phyloP scores from a whole-genome alignment of 306 rosid species.

The Prosopis cineraria region DNA sequence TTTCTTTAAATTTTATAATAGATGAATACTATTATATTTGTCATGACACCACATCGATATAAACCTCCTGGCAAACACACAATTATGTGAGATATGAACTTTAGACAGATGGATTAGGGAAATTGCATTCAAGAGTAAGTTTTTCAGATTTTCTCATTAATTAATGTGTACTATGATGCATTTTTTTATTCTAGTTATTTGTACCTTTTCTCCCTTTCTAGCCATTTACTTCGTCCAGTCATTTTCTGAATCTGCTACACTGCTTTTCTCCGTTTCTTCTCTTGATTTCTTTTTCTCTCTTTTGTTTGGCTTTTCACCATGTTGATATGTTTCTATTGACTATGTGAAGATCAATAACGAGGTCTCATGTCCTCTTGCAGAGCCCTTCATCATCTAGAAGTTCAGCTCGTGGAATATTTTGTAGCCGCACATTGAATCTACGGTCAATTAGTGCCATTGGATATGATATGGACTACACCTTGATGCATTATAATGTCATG shows the following conservation, averaged over 20 bases:
- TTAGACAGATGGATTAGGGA: slow-evolving; percentile 2
- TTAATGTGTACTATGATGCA: neutral
- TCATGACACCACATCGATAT: slow-evolving; percentile 7
- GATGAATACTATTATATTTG: neutral
- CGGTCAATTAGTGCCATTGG: slow-evolving; percentile 97
- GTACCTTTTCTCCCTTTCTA: neutral
- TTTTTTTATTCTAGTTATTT: neutral
- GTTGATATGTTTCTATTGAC: slow-evolving; percentile 20
- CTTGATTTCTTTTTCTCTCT: neutral
- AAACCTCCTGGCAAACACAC: slow-evolving; percentile 10
- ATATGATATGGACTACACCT: slow-evolving; percentile 97
- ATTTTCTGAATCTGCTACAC: slow-evolving; percentile 6
- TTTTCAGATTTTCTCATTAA: neutral
- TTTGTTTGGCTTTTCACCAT: slow-evolving; percentile 19
- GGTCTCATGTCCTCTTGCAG: slow-evolving; percentile 49
- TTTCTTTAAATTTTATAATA: neutral
- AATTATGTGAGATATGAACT: neutral
- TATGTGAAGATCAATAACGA: slow-evolving; percentile 23
- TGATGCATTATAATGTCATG: slow-evolving; percentile 93
- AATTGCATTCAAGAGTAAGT: neutral
- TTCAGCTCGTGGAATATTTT: slow-evolving; percentile 88
- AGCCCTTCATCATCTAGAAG: slow-evolving; percentile 77
- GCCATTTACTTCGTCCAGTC: slow-evolving; percentile 25
- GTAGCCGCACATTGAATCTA: slow-evolving; percentile 93
- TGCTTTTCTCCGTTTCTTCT: slow-evolving; percentile 10